These are phyloP conservation scores for Rubia balearica DNA, from an alignment of 305 asterid species.

Conservation along the genomic window DNA sequence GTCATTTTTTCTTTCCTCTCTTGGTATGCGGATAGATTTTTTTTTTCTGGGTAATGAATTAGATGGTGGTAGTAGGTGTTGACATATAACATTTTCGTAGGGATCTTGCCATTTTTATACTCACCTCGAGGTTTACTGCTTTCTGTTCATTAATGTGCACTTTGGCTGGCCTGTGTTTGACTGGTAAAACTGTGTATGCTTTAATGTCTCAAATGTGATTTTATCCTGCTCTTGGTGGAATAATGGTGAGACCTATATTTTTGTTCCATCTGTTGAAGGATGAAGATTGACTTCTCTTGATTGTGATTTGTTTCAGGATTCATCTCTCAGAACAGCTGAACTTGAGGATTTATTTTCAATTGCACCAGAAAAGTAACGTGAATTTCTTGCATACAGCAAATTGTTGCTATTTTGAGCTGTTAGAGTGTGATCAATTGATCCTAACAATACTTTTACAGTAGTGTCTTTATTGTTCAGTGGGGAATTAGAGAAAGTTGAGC, in stretches of 20 bases:
- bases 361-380: constrained; percentile 86
- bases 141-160: background rate
- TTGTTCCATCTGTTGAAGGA: background rate
- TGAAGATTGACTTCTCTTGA: background rate
- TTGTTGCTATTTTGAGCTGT: background rate
- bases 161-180: background rate
- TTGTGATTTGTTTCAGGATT: constrained; percentile 63
- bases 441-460: background rate
- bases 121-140: background rate
- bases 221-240: background rate
- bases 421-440: background rate
- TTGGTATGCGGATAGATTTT: too few species aligned
- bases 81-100: background rate
- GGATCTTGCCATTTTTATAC: background rate
- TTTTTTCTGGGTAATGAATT: background rate
- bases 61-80: background rate
- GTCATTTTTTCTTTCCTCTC: background rate
- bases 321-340: constrained; percentile 72
- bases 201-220: background rate
- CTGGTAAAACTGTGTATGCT: background rate
- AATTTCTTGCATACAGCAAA: constrained; percentile 7
- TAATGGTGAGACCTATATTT: background rate
- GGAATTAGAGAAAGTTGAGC: background rate
- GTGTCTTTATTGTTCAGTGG: background rate
- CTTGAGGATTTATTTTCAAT: constrained; percentile 92